phyloP scores from a whole-genome alignment of 2,329 filamentous ascomycete species.

The Ascochyta fabae region DNA sequence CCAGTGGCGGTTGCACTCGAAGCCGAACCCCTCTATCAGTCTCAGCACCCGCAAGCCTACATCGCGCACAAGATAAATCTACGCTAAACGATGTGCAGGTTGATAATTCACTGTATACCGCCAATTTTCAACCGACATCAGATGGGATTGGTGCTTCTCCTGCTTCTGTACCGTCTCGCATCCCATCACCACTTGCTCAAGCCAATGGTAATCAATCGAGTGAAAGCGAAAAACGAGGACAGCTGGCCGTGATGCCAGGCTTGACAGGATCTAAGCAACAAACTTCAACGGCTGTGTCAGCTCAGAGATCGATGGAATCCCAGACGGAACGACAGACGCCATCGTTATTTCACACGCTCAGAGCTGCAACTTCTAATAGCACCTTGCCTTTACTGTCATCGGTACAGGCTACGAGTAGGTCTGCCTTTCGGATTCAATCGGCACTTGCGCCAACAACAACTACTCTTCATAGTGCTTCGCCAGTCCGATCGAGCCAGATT shows the following conservation, averaged over 20 bases:
- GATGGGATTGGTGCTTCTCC: not conserved
- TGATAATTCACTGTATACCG: no score
- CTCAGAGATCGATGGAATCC: not conserved
- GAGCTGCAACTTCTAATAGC: not conserved
- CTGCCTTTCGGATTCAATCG: not conserved
- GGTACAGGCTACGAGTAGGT: no score
- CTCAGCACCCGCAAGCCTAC: not conserved
- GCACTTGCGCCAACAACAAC: not conserved
- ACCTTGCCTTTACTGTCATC: not conserved
- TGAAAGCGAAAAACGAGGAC: no score
- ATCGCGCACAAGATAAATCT: not conserved
- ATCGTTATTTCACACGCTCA: not conserved
- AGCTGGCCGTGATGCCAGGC: not conserved
- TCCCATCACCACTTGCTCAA: not conserved
- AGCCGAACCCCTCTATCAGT: not conserved
- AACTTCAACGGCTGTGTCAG: not conserved
- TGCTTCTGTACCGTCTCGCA: not conserved
- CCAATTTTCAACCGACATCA: not conserved
- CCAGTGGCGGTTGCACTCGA: not conserved
- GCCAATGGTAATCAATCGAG: not conserved
- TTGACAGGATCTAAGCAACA: not conserved
- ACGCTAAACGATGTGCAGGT: not conserved
- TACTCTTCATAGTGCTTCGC: not conserved
- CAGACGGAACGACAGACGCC: not conserved
- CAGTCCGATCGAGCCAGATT: not conserved